phyloP scores from a whole-genome alignment of 208 protist genomes.

The Naegleria lovaniensis region DNA sequence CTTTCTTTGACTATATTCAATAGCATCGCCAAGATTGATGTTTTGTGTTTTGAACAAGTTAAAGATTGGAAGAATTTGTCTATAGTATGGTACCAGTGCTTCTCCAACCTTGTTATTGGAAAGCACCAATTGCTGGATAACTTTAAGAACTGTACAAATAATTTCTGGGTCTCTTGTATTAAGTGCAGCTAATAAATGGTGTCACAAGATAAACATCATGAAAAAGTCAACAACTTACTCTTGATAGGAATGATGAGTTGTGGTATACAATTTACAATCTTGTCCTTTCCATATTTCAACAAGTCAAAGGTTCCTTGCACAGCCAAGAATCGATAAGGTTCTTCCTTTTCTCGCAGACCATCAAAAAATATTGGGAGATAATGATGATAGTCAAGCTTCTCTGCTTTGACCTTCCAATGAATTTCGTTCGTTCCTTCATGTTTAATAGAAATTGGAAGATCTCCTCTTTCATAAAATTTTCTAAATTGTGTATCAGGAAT shows the following conservation, averaged over 20 bases:
- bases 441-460: conserved; percentile 90
- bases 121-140: conserved; percentile 90
- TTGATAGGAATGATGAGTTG: conserved; percentile 98
- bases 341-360: conserved; percentile 89
- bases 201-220: background rate
- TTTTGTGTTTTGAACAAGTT: conserved; percentile 94
- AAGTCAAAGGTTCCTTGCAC: conserved; percentile 85
- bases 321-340: conserved; percentile 93
- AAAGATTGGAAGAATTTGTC: conserved; percentile 96
- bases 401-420: conserved; percentile 90
- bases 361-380: conserved; percentile 99
- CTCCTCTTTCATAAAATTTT: conserved; percentile 93
- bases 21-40: conserved; percentile 77
- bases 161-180: conserved; percentile 92
- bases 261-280: conserved; percentile 94
- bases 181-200: conserved; percentile 65
- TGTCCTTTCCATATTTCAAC: conserved; percentile 78
- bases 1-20: conserved; percentile 90
- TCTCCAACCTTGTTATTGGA: conserved; percentile 87
- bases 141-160: conserved; percentile 84
- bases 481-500: conserved; percentile 89
- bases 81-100: conserved; percentile 95
- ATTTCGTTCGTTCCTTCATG: conserved; percentile 82
- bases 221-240: conserved; percentile 28
- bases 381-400: conserved; percentile 96